Conservation (phyloP, 2,329 filamentous ascomycete species). For the Cytospora chrysosperma region DNA sequence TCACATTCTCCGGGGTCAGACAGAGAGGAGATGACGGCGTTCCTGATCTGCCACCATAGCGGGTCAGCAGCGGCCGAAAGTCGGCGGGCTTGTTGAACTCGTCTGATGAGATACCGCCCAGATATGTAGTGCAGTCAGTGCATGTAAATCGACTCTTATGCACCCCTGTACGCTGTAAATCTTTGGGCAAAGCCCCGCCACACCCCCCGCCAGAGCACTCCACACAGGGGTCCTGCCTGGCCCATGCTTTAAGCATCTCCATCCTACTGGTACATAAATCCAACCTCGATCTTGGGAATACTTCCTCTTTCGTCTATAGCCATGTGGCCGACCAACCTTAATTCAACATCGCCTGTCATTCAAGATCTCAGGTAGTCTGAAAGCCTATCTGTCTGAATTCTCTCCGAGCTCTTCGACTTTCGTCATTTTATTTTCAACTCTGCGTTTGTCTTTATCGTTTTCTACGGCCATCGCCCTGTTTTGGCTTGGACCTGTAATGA, state of each 20-base stretch:
- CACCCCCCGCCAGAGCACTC: background rate
- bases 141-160: background rate
- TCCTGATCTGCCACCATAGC: constrained; percentile 31
- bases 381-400: too few species aligned
- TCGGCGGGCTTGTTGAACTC: background rate
- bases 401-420: background rate
- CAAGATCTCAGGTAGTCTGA: background rate
- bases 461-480: too few species aligned
- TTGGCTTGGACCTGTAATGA: too few species aligned
- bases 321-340: background rate
- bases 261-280: too few species aligned
- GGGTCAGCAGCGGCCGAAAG: constrained; percentile 27
- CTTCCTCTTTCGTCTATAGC: constrained; percentile 32
- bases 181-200: background rate
- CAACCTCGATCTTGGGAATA: background rate
- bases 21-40: constrained; percentile 28
- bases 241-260: background rate
- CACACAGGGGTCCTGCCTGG: background rate
- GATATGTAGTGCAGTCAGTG: too few species aligned
- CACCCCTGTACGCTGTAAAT: background rate
- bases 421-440: too few species aligned
- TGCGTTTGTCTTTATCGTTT: too few species aligned
- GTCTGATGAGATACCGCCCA: background rate
- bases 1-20: constrained; percentile 41
- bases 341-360: background rate